Percentiles rank a stretch among this genome's conserved stretches.
Conservation (phyloP, 306 rosid genomes). For the Vigna angularis region DNA sequence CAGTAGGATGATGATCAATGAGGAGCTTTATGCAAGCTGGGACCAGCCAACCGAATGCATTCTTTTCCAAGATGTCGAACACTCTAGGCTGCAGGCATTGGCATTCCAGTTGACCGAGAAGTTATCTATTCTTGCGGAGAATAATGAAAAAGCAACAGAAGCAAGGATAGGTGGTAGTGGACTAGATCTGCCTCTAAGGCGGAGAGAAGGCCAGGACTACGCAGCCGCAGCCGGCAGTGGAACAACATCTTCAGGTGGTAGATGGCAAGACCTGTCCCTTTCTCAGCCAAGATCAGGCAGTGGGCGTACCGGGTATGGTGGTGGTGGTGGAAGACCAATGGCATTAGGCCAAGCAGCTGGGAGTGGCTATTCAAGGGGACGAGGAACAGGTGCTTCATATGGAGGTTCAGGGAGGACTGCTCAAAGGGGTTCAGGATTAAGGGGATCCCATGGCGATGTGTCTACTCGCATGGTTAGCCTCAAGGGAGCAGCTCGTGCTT, state of each 20-base stretch:
- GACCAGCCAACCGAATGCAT: constrained; percentile 67
- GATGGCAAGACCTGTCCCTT: constrained; percentile 80
- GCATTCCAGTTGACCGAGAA: constrained; percentile 90
- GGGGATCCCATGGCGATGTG: constrained; percentile 70
- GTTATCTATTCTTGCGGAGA: constrained; percentile 79
- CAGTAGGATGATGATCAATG: constrained; percentile 93
- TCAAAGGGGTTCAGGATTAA: constrained; percentile 51
- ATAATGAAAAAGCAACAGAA: constrained; percentile 90
- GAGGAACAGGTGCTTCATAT: constrained; percentile 49
- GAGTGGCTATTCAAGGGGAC: constrained; percentile 62
- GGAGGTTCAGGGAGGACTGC: constrained; percentile 12
- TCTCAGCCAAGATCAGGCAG: constrained; percentile 75
- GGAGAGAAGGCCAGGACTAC: constrained; percentile 88
- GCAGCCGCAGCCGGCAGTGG: constrained; percentile 43
- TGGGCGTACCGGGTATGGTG: constrained; percentile 69
- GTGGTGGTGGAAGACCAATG: constrained; percentile 58
- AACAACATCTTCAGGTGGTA: constrained; percentile 50
- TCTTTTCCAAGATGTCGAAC: constrained; percentile 62
- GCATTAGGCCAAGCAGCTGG: constrained; percentile 56
- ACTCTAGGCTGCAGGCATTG: constrained; percentile 75
- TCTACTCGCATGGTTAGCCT: constrained; percentile 89
- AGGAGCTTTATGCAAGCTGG: constrained; percentile 88
- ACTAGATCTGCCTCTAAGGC: constrained; percentile 74
- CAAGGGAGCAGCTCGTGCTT: constrained; percentile 65
- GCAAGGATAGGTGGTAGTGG: constrained; percentile 87